phyloP scores from a whole-genome alignment of 768 basidiomycete genomes.

The Clitopilus hobsonii region DNA sequence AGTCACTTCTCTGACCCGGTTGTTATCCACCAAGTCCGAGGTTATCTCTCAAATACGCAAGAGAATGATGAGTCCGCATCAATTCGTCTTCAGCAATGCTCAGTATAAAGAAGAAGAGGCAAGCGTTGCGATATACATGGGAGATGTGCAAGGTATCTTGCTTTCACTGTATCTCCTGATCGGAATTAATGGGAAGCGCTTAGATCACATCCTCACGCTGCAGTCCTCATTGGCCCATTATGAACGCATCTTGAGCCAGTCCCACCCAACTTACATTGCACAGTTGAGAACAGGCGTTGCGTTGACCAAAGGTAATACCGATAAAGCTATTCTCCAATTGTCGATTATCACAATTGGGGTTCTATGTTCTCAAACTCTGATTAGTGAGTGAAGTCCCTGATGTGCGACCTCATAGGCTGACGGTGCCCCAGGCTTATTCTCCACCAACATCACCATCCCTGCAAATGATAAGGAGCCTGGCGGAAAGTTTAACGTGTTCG shows the following conservation, averaged over 20 bases:
- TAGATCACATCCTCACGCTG: conserved; percentile 87
- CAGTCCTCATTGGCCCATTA: conserved; percentile 83
- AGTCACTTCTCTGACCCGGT: conserved; percentile 71
- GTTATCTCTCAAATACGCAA: conserved; percentile 79
- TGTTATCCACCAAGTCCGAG: conserved; percentile 78
- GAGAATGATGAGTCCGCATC: conserved; percentile 45
- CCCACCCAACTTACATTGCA: conserved; percentile 81
- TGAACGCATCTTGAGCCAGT: conserved; percentile 84
- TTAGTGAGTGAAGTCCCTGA: conserved; percentile 35
- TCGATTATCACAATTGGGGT: conserved; percentile 65
- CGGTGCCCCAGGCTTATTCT: conserved; percentile 50
- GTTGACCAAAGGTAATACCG: conserved; percentile 55
- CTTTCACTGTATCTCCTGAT: neutral
- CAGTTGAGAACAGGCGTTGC: conserved; percentile 64
- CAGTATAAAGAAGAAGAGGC: conserved; percentile 44
- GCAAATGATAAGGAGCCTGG: conserved; percentile 34
- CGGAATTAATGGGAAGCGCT: conserved; percentile 5
- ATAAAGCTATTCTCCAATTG: conserved; percentile 62
- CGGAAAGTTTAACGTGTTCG: conserved; percentile 50
- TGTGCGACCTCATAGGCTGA: neutral
- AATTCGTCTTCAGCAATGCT: conserved; percentile 28
- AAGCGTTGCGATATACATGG: conserved; percentile 83
- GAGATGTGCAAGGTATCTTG: conserved; percentile 78
- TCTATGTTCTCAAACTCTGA: conserved; percentile 55
- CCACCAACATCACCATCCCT: conserved; percentile 65